Base-by-base conservation (phyloP, 106 monocot species). In the Posidonia australis region DNA sequence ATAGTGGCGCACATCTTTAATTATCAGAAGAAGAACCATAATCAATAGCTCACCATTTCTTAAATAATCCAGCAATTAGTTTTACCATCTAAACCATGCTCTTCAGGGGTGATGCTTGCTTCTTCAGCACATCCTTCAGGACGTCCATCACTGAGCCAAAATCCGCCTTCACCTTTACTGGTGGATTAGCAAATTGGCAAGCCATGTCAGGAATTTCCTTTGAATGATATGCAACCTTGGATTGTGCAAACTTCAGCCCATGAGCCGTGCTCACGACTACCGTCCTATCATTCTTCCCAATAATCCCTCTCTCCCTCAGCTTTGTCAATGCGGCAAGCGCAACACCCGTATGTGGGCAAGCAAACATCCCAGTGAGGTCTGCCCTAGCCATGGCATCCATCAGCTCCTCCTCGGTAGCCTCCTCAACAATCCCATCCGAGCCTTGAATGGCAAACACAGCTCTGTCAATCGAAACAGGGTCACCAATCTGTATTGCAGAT, bases 251-350 rank as follows among this genome's bases (percentile, higher is more conserved):
- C 71, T 94, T 94, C 48, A 94, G 70, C 10, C 93, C 93, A 68
- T 94, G 93, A 1, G 93, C 93, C 5, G 93, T 94, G 64, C 93
- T 94, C 22, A 94, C 80, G 17, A 94, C 93, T 3, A 94, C 78
- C 0, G 89, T 89, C 19, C 89, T 62, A 48, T 93, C 89, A 31
- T 81, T 78, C 14, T 72, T 49, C n/a, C 82, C 76, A 31, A 94
- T 89, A 44, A 86, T 68, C 1, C 86, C 81, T 6, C 67, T 76
- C 5, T 77, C 71, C 46, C 93, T 68, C 41, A 94, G 75, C 72
- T 94, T 94, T 17, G 76, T 75, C 22, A 94, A 60, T 9, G 89
- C 93, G 6, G 89, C 81, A 18, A 93, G 79, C 0, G 89, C 93
- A 19, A 94, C 93, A 0, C 93, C 93, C 5, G 93, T 94, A 55